Evolutionary conservation across 148 eudicot genomes (phyloP), one percentile per base, ranked within the genome.

Genomic region (Nepenthes mirabilis): DNA sequence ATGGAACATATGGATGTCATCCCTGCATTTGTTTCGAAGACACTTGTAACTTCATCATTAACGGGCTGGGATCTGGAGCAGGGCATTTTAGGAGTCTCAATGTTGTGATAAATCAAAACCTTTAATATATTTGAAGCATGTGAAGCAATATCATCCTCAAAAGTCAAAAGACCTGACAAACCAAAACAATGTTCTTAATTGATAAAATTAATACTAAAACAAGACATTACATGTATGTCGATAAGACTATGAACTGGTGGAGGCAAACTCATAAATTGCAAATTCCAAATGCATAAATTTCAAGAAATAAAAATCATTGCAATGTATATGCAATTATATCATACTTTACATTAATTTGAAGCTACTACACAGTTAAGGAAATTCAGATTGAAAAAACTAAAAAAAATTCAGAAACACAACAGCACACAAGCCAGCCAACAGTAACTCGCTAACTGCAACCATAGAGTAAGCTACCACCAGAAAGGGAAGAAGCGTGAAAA

Each of bases 151-250:
- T 73, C 72, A 57, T 67, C 80, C 70, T 85, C 87, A 53, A 68
- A 59, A 47, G 71, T 65, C 70, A 91, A 75, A 64, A 91, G 85
- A 50, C 95, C 95, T 87, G 75, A 61, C 23, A 23, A 65, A 45
- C 36, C 64, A 56, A 56, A 56, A 37, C 11, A 36, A 33, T 68
- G 7, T 23, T 60, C 32, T 13, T 33, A 23, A 35, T 33, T 33
- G 58, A 32, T n/a, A 11, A 14, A n/a, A 52, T 5, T 1, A 13
- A 13, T 12, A 52, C 23, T 12, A n/a, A 52, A 52, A 13, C n/a
- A 40, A 8, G 6, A 40, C 0, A 40, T 40, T 3, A 8, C 4
- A 40, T 40, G 45, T 8, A 0, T 8, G 45, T 40, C 45, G 8
- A 8, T 11, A 14, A 52, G 5, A n/a, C 8, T 5, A 13, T 52